Base-by-base conservation (phyloP, 345 rosid species). In the Citrus hindsii region DNA sequence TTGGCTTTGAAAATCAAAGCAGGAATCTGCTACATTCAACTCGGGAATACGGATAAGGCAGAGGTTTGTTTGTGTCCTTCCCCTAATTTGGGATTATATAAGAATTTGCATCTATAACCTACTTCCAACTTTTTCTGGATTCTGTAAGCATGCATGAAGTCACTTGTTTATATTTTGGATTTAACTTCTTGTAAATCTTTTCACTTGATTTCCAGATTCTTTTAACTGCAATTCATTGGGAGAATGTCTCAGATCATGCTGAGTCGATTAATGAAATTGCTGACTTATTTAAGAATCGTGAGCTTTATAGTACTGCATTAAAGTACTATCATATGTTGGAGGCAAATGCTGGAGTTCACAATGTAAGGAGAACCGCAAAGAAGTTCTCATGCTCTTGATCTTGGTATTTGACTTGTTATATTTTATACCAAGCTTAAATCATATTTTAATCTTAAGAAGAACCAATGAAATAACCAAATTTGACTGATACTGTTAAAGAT, bases 1-100 rank as follows among this genome's bases (percentile, higher is more conserved):
- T 77, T 87, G 79, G 87, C 88, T 65, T 84, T 95, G 74, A 88
- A 82, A 79, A 85, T 85, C 79, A 91, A 90, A 86, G 90, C 92
- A 67, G 99, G 97, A 82, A 91, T 90, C 70, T 95, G 99, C 83
- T 88, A 92, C 79, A 77, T 91, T 78, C 89, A 83, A 83, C 91
- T 91, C 7, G 80, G 90, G 83, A 86, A 93, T 85, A 65, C 72
- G 77, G 91, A 92, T 82, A 88, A 88, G 82, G 97, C 99, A 33
- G 94, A 95, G 99, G 98, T 95, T 48, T 84, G 87, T 78, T 46
- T 71, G 38, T 35, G 22, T 78, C 73, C 68, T 64, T 67, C 71
- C 78, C 75, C 35, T 85, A 83, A 12, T 30, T 28, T 19, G 22
- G 22, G 33, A 3, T 7, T 32, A 0, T 18, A 32, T 18, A 22